A percentile compares a stretch with the other conserved stretches of the same genome.
phyloP scores from a whole-genome alignment of 2,329 filamentous ascomycete species.

The Teratosphaeria viscida region DNA sequence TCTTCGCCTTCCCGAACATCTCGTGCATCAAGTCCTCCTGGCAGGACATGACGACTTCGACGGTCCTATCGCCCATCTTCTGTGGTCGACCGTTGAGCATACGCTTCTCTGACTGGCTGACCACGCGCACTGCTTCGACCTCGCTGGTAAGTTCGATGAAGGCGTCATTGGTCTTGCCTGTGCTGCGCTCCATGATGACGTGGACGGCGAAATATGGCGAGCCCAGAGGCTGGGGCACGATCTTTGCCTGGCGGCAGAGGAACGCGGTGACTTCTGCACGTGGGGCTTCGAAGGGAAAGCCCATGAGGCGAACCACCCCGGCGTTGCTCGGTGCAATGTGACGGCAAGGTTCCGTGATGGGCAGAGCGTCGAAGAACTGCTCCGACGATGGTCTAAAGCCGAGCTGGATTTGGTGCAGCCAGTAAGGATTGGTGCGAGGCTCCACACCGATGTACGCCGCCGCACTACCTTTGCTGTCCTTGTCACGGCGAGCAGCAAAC shows the following conservation, averaged over 20 bases:
- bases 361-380: conserved; percentile 18
- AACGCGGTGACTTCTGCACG: conserved; percentile 40
- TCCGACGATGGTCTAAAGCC: conserved; percentile 14
- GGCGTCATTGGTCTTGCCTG: conserved; percentile 47
- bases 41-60: conserved; percentile 36
- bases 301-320: conserved; percentile 21
- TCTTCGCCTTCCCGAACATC: conserved; percentile 43
- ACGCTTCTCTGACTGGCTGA: conserved; percentile 28
- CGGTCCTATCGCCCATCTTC: conserved; percentile 38
- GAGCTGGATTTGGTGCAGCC: background rate
- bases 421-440: background rate
- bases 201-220: conserved; percentile 38
- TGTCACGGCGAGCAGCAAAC: background rate
- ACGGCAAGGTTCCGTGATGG: conserved; percentile 23
- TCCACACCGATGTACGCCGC: conserved; percentile 4
- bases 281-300: conserved; percentile 42
- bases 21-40: conserved; percentile 41
- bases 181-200: conserved; percentile 48
- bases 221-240: conserved; percentile 23
- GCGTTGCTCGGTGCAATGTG: conserved; percentile 25
- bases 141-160: conserved; percentile 38
- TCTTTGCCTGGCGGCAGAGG: conserved; percentile 33
- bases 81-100: conserved; percentile 28
- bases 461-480: conserved; percentile 6
- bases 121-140: conserved; percentile 29